Base-by-base conservation (phyloP, 2,329 filamentous ascomycete species). In the Mariannaea sp. region DNA sequence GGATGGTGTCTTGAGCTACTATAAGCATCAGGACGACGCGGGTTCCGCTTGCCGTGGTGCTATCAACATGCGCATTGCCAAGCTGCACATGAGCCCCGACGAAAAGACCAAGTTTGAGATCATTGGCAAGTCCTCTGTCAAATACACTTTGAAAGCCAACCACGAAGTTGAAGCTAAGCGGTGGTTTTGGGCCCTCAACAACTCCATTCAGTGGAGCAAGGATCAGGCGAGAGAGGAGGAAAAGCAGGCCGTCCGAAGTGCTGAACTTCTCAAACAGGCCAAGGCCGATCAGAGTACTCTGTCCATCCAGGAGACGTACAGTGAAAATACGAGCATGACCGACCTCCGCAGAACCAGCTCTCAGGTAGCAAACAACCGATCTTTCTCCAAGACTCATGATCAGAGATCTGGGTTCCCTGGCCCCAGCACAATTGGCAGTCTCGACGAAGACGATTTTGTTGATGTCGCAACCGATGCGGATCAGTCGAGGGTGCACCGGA, bases 101-200 rank as follows among this genome's bases (percentile, higher is more conserved):
- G 94, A 99, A 70, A 99, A 97, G 77, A 93, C 92, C 39, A 92
- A 93, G 55, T 97, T 99, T 66, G 94, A 99, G 68, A 97, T 99
- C 47, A 90, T 93, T 57, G 94, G 94, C 46, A 99, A 99, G 73
- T 97, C 93, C 1, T 97, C 93, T 0, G 94, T 99, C 70, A 99
- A 97, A 74, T 99, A 99, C 71, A 93, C 95, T 42, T 80, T 99
- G 47, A 97, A 96, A 72, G 94, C 94, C 0, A 99, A 99, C 67
- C 94, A 99, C 73, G 89, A 97, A 68, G 93, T 97, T 22, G 94
- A 99, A 72, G 93, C 94, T 5, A 99, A 99, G 74, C 85, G 94
- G 49, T 99, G 94, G 94, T 99, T 95, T 73, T 99, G 94, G 94
- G 90, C 94, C 1, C 78, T 99, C 58, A 99, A 99, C 75, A 99